Evolutionary conservation across 2,329 filamentous ascomycete genomes (phyloP), one percentile per base, ranked within the genome.

Genomic region (Cordyceps javanica): DNA sequence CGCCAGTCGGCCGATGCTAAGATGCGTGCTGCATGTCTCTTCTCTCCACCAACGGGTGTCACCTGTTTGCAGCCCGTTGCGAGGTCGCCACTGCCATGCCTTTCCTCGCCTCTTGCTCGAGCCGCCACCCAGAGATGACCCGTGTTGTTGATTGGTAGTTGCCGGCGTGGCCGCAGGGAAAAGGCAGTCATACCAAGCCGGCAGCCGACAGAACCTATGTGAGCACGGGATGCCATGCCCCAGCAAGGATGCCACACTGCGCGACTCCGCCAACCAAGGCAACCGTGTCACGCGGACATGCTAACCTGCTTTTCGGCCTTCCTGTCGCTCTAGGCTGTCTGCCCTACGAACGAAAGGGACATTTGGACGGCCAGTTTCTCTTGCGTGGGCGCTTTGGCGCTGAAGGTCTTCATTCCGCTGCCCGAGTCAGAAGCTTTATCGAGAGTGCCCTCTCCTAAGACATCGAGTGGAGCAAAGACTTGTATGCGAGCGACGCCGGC

Each of bases 151-250:
- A 50, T 50, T 57, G 45, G 54, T 23, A 42, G 45, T 34, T 36
- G 38, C n/a, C 19, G 10, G 26, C 39, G 21, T 21, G 38, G 39
- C n/a, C 26, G 45, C 45, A 50, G n/a, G 25, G 38, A 41, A 48
- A 48, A 34, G 39, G 38, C 19, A 42, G 39, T 42, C 54, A 49
- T 56, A 21, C n/a, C 14, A 41, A 42, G 28, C 14, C 38, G 45
- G 49, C 55, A 44, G 49, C 45, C 26, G 55, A 42, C 45, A 51
- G 53, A 50, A 51, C 13, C 28, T 34, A 44, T 25, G 36, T 44
- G 55, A 57, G 55, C 55, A 57, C 55, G 55, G 51, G 55, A 46
- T 57, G 28, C 26, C 34, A 38, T 44, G 26, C 45, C 38, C 55
- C 55, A 50, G 34, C 16, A 36, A 51, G 55, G 55, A 57, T 57